Evolutionary conservation across 78 protist genomes (phyloP).

Genomic region (Paratrimastix pyriformis): DNA sequence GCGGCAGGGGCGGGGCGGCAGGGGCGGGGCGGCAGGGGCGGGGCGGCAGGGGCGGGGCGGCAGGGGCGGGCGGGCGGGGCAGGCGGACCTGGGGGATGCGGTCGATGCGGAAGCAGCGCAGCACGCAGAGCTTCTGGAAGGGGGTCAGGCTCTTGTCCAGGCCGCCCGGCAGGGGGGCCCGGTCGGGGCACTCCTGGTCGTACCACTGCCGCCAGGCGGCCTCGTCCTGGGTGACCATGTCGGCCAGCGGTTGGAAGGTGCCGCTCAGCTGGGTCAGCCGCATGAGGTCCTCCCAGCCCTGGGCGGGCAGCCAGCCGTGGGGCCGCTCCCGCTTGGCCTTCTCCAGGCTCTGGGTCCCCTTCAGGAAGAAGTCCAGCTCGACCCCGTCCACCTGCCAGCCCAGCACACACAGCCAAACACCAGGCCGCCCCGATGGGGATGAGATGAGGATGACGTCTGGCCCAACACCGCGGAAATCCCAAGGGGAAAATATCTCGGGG

Average conservation of each 20-base stretch:
- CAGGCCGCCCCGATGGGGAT: no score
- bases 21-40: no score
- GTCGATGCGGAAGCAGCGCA: conserved; percentile 69
- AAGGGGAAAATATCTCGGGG: no score
- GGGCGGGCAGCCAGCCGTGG: conserved; percentile 39
- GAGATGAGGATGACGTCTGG: not conserved
- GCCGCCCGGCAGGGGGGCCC: not conserved
- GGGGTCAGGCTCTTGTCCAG: not conserved
- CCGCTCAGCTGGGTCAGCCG: conserved; percentile 4
- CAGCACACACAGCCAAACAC: no score
- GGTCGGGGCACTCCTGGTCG: conserved; percentile 43
- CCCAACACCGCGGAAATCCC: no score
- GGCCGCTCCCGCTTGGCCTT: conserved; percentile 5
- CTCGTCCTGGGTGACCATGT: not conserved
- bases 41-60: no score
- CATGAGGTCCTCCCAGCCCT: conserved; percentile 63
- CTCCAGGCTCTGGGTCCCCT: conserved; percentile 56
- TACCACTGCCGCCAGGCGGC: conserved; percentile 63
- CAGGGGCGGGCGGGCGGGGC: no score
- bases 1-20: no score
- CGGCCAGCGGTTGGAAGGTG: conserved; percentile 3
- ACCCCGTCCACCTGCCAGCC: not conserved
- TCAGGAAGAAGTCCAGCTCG: conserved; percentile 71
- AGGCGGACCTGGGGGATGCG: conserved; percentile 55
- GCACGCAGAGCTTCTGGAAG: conserved; percentile 50